Evolutionary conservation across 2,329 filamentous ascomycete genomes (phyloP).

Genomic region (Chaetothyriales sp.): DNA sequence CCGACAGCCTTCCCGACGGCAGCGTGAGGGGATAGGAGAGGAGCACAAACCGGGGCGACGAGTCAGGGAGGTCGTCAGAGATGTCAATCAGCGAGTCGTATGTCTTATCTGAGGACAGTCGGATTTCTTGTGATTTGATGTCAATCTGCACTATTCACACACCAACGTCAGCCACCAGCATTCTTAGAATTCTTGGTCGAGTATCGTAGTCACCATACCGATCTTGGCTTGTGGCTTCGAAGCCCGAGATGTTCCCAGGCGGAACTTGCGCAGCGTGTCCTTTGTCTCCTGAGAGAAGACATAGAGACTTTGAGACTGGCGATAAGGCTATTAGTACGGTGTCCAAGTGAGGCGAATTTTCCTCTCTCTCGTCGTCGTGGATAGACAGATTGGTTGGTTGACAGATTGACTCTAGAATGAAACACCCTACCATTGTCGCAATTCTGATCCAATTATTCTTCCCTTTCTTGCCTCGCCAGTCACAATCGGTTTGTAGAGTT

Average conservation of each 20-base stretch:
- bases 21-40: slow-evolving; percentile 81
- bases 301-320: slow-evolving; percentile 47
- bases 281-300: slow-evolving; percentile 84
- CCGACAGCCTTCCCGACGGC: slow-evolving; percentile 64
- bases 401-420: background rate
- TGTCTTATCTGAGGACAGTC: slow-evolving; percentile 61
- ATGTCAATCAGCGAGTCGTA: slow-evolving; percentile 72
- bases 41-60: slow-evolving; percentile 76
- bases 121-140: slow-evolving; percentile 77
- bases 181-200: background rate
- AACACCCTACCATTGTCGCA: background rate
- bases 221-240: slow-evolving; percentile 82
- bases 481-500: background rate
- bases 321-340: background rate
- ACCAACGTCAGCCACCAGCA: slow-evolving; percentile 1
- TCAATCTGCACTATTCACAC: slow-evolving; percentile 52
- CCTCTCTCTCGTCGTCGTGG: background rate
- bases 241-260: slow-evolving; percentile 72
- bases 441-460: background rate
- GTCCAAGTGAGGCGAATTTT: background rate
- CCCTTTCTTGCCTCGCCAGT: background rate
- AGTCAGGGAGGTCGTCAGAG: slow-evolving; percentile 78
- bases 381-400: too few species aligned
- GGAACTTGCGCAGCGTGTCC: slow-evolving; percentile 84
- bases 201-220: slow-evolving; percentile 42